Evolutionary conservation across 2,329 filamentous ascomycete genomes (phyloP).

Genomic region (Hypoxylon sp.): DNA sequence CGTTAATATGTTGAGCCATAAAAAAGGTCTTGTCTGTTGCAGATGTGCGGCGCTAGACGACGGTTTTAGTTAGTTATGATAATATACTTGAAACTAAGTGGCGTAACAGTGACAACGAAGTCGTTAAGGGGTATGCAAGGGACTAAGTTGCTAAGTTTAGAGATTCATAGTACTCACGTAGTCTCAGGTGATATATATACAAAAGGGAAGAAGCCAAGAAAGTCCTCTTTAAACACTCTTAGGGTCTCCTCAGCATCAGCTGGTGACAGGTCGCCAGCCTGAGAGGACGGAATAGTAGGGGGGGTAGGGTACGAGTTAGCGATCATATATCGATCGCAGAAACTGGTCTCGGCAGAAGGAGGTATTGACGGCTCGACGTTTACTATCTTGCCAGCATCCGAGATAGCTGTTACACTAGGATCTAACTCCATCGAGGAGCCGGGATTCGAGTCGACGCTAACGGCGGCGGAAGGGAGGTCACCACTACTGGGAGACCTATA

Average conservation of each 20-base stretch:
- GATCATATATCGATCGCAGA: slow-evolving; percentile 26
- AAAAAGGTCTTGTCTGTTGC: slow-evolving; percentile 49
- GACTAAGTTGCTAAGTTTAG: neutral
- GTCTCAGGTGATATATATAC: slow-evolving; percentile 40
- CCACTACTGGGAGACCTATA: slow-evolving; percentile 10
- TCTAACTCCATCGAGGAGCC: slow-evolving; percentile 17
- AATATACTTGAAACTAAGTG: no score
- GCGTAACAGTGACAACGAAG: neutral
- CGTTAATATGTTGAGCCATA: slow-evolving; percentile 60
- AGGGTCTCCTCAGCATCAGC: slow-evolving; percentile 42
- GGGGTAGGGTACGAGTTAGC: slow-evolving; percentile 34
- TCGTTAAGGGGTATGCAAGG: neutral
- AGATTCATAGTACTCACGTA: slow-evolving; percentile 23
- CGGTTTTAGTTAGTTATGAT: no score
- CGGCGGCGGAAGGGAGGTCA: slow-evolving; percentile 4
- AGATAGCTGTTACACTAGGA: slow-evolving; percentile 10
- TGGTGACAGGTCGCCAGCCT: slow-evolving; percentile 29
- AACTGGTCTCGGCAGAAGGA: slow-evolving; percentile 12
- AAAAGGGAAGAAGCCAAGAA: slow-evolving; percentile 43
- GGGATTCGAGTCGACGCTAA: slow-evolving; percentile 6
- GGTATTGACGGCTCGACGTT: slow-evolving; percentile 13
- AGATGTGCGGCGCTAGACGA: slow-evolving; percentile 36
- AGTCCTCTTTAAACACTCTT: slow-evolving; percentile 37
- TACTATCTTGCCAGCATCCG: slow-evolving; percentile 5
- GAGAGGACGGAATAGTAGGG: slow-evolving; percentile 25